Percentiles rank a stretch among this genome's conserved stretches.
Evolutionary conservation across 441 rosid genomes (phyloP).

Genomic region (Hypseocharis bilobata): DNA sequence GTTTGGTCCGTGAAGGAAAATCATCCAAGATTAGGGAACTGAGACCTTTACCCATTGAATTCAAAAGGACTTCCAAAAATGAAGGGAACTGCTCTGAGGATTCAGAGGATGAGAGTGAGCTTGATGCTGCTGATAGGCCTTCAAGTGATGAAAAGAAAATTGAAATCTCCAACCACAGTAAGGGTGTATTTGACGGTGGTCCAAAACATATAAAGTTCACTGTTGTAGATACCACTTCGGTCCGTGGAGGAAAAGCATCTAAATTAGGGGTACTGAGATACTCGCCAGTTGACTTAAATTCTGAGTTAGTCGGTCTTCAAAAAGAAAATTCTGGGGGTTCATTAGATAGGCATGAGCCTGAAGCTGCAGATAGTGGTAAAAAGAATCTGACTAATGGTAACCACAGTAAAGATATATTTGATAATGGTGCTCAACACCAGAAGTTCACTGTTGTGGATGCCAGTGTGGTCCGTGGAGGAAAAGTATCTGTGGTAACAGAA

Average conservation of each 20-base stretch:
- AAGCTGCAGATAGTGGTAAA: background rate
- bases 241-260: background rate
- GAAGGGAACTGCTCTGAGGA: conserved; percentile 20
- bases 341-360: background rate
- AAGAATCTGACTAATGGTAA: background rate
- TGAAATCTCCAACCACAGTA: background rate
- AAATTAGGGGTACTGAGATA: background rate
- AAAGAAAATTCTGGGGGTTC: background rate
- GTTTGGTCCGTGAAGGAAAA: conserved; percentile 36
- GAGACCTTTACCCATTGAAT: conserved; percentile 34
- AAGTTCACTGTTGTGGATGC: conserved; percentile 53
- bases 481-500: conserved; percentile 38
- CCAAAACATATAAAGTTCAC: background rate
- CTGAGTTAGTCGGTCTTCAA: background rate
- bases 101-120: conserved; percentile 18
- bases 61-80: conserved; percentile 20
- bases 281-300: background rate
- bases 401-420: background rate
- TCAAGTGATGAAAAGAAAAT: background rate
- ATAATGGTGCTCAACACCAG: background rate
- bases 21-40: conserved; percentile 33
- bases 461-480: conserved; percentile 39
- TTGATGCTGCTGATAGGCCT: background rate
- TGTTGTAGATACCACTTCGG: background rate
- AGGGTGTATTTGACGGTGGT: background rate